Evolutionary conservation across 495 filamentous ascomycete species (phyloP).

Genomic region (Lophiotrema nucula): DNA sequence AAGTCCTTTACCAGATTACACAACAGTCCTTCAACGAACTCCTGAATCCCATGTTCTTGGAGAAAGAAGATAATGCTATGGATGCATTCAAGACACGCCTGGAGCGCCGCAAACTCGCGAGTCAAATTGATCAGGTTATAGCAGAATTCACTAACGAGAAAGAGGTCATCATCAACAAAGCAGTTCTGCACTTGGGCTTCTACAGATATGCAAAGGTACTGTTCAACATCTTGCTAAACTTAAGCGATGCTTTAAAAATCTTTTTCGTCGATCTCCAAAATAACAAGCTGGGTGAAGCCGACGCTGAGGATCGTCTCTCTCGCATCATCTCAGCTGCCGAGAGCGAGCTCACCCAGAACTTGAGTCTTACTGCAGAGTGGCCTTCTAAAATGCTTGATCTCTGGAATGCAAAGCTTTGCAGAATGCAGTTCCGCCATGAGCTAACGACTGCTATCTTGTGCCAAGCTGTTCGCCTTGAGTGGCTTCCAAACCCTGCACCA

Average conservation of each 20-base stretch:
- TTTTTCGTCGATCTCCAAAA: neutral
- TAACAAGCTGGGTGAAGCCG: neutral
- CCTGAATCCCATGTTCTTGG: slow-evolving; percentile 78
- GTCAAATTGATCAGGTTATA: slow-evolving; percentile 19
- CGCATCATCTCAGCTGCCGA: slow-evolving; percentile 1
- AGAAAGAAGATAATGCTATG: slow-evolving; percentile 74
- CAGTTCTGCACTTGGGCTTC: slow-evolving; percentile 2
- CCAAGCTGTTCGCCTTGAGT: slow-evolving; percentile 4
- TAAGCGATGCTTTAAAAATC: neutral
- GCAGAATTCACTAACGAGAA: slow-evolving; percentile 11
- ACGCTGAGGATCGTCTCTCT: neutral
- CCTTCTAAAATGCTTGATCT: neutral
- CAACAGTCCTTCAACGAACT: slow-evolving; percentile 92
- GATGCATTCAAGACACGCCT: slow-evolving; percentile 62
- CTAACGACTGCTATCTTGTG: slow-evolving; percentile 9
- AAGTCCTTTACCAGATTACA: slow-evolving; percentile 84
- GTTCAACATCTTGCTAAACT: neutral
- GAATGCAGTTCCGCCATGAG: slow-evolving; percentile 22
- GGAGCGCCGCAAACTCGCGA: slow-evolving; percentile 58
- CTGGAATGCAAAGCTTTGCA: slow-evolving; percentile 31
- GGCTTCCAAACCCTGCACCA: slow-evolving; percentile 11
- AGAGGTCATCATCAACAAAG: slow-evolving; percentile 1
- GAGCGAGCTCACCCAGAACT: neutral
- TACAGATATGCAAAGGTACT: slow-evolving; percentile 13
- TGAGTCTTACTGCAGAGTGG: slow-evolving; percentile 4